These are phyloP conservation scores for Prosopis cineraria DNA, from an alignment of 306 rosid species.

Conservation along the genomic window DNA sequence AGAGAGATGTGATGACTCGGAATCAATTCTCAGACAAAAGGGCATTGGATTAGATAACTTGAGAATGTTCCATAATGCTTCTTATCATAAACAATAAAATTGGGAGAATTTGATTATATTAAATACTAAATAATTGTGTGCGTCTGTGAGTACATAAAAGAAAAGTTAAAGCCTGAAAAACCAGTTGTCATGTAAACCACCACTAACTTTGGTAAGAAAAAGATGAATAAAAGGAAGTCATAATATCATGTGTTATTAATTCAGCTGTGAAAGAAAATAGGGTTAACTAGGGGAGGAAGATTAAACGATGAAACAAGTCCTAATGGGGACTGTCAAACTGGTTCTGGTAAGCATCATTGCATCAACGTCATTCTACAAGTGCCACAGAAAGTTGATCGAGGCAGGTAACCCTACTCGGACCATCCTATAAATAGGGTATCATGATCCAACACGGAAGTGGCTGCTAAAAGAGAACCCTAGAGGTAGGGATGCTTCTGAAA, in stretches of 20 bases:
- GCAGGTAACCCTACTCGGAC: neutral
- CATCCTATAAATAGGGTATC: neutral
- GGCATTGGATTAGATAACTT: neutral
- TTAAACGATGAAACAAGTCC: neutral
- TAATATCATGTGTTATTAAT: too few relatives aligned
- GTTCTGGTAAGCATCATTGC: neutral
- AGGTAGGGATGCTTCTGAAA: neutral
- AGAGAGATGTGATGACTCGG: neutral
- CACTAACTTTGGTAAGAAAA: neutral
- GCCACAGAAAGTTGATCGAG: neutral
- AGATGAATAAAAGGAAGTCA: neutral
- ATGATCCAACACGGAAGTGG: neutral
- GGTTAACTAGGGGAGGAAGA: neutral
- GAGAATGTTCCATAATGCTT: neutral
- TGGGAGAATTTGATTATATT: too few relatives aligned
- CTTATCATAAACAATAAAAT: neutral
- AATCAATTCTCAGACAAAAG: neutral
- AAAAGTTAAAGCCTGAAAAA: too few relatives aligned
- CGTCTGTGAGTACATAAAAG: too few relatives aligned
- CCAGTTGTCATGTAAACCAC: neutral
- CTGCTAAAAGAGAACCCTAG: neutral
- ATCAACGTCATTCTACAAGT: neutral
- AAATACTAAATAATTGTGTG: too few relatives aligned
- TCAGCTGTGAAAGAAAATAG: neutral
- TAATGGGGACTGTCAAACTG: neutral